Base-by-base conservation (phyloP, 1,284 basidiomycete genomes). In the Ganoderma boninense region DNA sequence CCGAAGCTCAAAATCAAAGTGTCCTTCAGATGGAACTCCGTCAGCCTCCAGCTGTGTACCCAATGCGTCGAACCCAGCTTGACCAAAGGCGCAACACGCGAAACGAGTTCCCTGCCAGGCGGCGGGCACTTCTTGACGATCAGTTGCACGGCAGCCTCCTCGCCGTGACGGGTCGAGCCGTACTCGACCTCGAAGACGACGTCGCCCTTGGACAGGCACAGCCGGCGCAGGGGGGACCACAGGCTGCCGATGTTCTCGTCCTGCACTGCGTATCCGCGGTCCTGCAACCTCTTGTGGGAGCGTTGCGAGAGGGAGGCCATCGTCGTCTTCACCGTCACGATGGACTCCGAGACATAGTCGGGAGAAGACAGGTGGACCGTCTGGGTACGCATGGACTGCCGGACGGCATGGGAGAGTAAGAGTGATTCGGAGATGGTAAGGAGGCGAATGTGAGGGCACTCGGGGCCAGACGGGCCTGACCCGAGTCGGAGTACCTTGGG, bases 141-240 rank as follows among this genome's bases (percentile, higher is more conserved):
- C 54, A 57, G 10, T 14, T 57, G 32, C 32, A 57, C 32, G 4
- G 54, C 54, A 35, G 54, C 54, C 54, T 57, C 54, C 5, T 57
- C 20, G 54, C 54, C 54, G 18, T 57, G 54, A 13, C 54, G 54
- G 14, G 54, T 57, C 54, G 54, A 57, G n/a, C 54, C 54, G 54
- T 57, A 57, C 18, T 35, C 54, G 54, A 57, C 54, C 54, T 57
- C 54, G 54, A 57, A 57, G 29, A 57, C 32, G n/a, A 57, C 18
- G 32, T 57, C 29, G 32, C 29, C 54, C 54, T 57, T 57, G 16
- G 54, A 35, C 7, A 57, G 54, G 29, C n/a, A 26, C 18, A 57
- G 54, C 4, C 54, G 54, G 29, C 54, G 54, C 29, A 57, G 20
- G 54, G 54, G 54, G 18, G 35, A 57, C 54, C 54, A 57, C 54